Conservation (phyloP, 1,284 basidiomycete genomes). For the Cutaneotrichosporon mucoides region DNA sequence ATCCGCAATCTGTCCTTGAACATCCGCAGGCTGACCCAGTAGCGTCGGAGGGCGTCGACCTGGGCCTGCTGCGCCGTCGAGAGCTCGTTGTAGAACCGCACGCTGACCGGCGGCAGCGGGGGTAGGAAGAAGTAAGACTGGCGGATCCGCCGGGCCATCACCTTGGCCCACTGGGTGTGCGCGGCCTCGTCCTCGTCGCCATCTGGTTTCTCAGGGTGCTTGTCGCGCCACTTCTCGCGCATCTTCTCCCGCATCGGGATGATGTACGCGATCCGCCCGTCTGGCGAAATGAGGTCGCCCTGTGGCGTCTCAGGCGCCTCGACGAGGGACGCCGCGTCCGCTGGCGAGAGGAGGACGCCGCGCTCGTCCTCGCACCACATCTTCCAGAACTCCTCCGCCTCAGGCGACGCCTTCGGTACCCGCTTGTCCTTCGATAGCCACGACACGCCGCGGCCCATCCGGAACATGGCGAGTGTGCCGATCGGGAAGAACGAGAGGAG, state of each 20-base stretch:
- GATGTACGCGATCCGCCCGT: conserved; percentile 34
- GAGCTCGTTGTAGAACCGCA: conserved; percentile 32
- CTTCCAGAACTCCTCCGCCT: conserved; percentile 40
- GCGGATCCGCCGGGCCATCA: conserved; percentile 7
- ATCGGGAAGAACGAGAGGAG: conserved; percentile 48
- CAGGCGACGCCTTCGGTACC: conserved; percentile 25
- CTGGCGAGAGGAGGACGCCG: conserved; percentile 18
- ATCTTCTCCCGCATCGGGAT: conserved; percentile 8
- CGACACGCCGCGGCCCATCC: conserved; percentile 21
- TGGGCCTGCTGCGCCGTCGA: conserved; percentile 51
- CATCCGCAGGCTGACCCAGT: conserved; percentile 40
- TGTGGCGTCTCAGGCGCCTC: conserved; percentile 17
- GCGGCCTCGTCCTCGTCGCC: conserved; percentile 4
- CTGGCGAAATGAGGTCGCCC: conserved; percentile 20
- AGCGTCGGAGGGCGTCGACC: conserved; percentile 51
- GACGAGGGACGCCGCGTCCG: conserved; percentile 20
- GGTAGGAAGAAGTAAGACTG: conserved; percentile 30
- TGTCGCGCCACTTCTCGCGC: conserved; percentile 4
- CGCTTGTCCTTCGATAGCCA: conserved; percentile 27
- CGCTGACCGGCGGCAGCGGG: conserved; percentile 29
- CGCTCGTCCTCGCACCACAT: conserved; percentile 45
- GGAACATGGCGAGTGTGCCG: conserved; percentile 35
- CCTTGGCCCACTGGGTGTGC: conserved; percentile 3
- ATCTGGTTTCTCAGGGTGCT: conserved; percentile 1
- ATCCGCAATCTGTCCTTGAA: conserved; percentile 54